Conservation (phyloP, 495 filamentous ascomycete species). For the Aspergillus bertholletiae region DNA sequence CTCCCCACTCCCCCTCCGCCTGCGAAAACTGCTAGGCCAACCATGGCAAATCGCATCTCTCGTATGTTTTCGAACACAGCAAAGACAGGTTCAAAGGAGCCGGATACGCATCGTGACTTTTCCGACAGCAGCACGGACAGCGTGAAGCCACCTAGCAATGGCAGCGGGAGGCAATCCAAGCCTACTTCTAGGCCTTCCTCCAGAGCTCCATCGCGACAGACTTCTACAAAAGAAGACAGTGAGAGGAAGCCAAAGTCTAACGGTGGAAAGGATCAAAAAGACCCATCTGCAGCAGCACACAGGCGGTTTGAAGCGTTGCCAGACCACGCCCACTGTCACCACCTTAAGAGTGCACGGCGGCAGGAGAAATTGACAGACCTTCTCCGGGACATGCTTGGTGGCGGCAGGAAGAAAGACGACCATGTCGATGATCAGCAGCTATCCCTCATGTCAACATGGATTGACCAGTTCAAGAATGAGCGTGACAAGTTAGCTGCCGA, state of each 20-base stretch:
- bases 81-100: constrained; percentile 31
- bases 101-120: constrained; percentile 33
- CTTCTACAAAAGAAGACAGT: constrained; percentile 36
- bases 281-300: constrained; percentile 28
- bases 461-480: constrained; percentile 87
- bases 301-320: constrained; percentile 58
- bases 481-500: constrained; percentile 72
- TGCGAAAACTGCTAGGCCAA: constrained; percentile 43
- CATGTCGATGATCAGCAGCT: constrained; percentile 74
- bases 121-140: constrained; percentile 43
- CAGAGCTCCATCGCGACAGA: constrained; percentile 38
- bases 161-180: constrained; percentile 31
- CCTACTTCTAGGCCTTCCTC: constrained; percentile 37
- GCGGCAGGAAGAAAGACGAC: constrained; percentile 64
- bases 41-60: constrained; percentile 55
- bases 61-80: constrained; percentile 55
- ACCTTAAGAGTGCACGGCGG: constrained; percentile 79
- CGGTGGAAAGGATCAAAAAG: constrained; percentile 41
- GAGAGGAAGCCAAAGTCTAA: constrained; percentile 30
- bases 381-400: constrained; percentile 76
- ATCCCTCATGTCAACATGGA: constrained; percentile 92
- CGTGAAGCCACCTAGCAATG: constrained; percentile 25
- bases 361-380: constrained; percentile 96
- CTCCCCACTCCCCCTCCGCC: constrained; percentile 29
- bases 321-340: constrained; percentile 74